Evolutionary conservation across 495 filamentous ascomycete species (phyloP).

Genomic region (Collariella sp.): DNA sequence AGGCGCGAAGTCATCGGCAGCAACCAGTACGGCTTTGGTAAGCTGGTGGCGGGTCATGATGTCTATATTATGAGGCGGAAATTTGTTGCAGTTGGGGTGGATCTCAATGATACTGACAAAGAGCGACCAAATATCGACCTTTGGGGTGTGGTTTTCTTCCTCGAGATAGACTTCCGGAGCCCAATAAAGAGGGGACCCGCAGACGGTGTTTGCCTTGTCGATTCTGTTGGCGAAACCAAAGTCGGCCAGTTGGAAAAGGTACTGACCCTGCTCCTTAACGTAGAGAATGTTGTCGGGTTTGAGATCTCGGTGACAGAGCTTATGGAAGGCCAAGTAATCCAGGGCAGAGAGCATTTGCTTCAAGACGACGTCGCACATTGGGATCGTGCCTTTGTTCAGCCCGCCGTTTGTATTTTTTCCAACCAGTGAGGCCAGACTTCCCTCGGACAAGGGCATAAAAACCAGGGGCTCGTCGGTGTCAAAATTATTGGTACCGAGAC

Average conservation of each 20-base stretch:
- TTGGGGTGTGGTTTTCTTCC: background rate
- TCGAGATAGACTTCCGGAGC: slow-evolving; percentile 17
- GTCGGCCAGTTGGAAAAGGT: slow-evolving; percentile 18
- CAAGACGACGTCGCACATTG: background rate
- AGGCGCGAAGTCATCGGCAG: background rate
- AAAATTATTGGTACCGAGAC: background rate
- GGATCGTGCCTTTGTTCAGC: background rate
- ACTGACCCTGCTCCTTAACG: background rate
- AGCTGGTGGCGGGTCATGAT: background rate
- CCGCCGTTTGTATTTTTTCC: too few species aligned
- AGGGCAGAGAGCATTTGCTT: slow-evolving; percentile 22
- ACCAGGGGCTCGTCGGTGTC: background rate
- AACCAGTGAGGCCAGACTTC: background rate
- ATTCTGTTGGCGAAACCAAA: slow-evolving; percentile 16
- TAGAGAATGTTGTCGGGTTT: slow-evolving; percentile 65
- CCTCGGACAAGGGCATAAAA: slow-evolving; percentile 5
- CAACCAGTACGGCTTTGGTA: background rate
- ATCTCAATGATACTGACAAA: slow-evolving; percentile 16
- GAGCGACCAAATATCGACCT: slow-evolving; percentile 24
- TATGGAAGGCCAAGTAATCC: slow-evolving; percentile 25
- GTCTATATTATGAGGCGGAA: background rate
- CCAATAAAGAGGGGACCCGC: slow-evolving; percentile 10
- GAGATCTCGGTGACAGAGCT: slow-evolving; percentile 62
- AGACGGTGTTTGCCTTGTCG: background rate
- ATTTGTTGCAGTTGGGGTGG: background rate